Base-by-base conservation (phyloP, 345 rosid genomes). In the Eucalyptus urophylla region DNA sequence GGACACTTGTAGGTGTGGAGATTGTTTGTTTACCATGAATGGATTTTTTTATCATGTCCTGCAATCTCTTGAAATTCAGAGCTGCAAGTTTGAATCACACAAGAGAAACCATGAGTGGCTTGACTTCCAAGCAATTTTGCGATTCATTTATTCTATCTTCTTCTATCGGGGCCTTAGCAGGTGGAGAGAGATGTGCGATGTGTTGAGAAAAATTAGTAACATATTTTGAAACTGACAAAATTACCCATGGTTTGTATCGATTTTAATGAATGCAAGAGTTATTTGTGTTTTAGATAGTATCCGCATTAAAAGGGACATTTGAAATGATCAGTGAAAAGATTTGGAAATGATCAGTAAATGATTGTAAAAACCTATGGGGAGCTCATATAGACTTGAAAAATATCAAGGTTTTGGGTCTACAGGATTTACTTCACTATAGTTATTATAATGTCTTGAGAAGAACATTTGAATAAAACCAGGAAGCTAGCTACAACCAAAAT, bases 151-250 rank as follows among this genome's bases (percentile, higher is more conserved):
- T 33, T 37, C 33, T 9, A 40, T 72, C 22, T 19, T 72, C 81
- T 37, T 37, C 27, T 37, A 21, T 76, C 7, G 45, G 15, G 81
- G 40, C 67, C 22, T 27, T 87, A 87, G 37, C 91, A 97, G 95
- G 95, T 96, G 99, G 98, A 98, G 98, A 65, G 99, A 97, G 91
- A 92, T 93, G 89, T 96, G 97, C 13, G 0, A 24, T 56, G 29
- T 24, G 62, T 10, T 56, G 29, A 10, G 62, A 56, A 56, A 56
- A 56, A 11, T 11, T 24, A 8, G 13, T 56, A 56, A 56, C 3
- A 24, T 56, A 56, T 56, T 56, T 2, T 56, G 62, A 56, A 56
- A 24, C 12, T 24, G 6, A 24, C 62, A 22, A 56, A 56, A 56
- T 24, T 56, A 24, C 27, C 13, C 13, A 10, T 22, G 6, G 3